Evolutionary conservation across 768 basidiomycete species (phyloP).

Genomic region (Mycena metata): DNA sequence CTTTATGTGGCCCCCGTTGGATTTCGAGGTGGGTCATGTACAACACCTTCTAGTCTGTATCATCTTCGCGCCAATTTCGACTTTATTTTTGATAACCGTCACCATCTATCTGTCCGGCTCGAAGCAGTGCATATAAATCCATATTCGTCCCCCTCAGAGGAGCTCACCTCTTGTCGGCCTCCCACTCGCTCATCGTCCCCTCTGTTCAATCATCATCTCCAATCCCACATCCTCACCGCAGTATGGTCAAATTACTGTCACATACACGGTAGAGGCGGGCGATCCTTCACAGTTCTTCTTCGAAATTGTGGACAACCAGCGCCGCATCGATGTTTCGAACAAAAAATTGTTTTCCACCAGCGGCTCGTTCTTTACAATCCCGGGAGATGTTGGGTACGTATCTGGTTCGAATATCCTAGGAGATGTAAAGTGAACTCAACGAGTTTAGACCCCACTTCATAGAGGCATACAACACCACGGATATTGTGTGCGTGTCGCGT

Average conservation of each 20-base stretch:
- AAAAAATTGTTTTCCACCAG: conserved; percentile 14
- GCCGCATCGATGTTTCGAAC: not conserved
- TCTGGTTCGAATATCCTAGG: no score
- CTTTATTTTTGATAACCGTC: not conserved
- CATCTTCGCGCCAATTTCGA: no score
- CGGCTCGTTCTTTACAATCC: conserved; percentile 24
- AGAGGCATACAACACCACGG: conserved; percentile 22
- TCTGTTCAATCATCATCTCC: conserved; percentile 26
- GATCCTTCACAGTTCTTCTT: conserved; percentile 31
- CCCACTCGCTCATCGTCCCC: not conserved
- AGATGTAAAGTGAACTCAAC: no score
- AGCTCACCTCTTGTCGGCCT: not conserved
- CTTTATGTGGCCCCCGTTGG: not conserved
- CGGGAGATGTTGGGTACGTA: no score
- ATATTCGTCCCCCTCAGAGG: accelerated
- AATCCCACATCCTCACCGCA: not conserved
- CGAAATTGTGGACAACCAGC: conserved; percentile 17
- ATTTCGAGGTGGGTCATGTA: no score
- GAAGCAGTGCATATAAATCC: not conserved
- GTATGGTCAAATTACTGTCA: not conserved
- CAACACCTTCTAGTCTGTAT: no score
- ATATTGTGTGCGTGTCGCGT: conserved; percentile 13
- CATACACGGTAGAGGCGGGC: conserved; percentile 27
- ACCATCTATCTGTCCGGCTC: not conserved
- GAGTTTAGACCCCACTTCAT: conserved; percentile 21